Percentiles rank a stretch among this genome's conserved stretches.
These are phyloP conservation scores for Didymella pinodella DNA, from an alignment of 2,329 filamentous ascomycete species.

Conservation along the genomic window DNA sequence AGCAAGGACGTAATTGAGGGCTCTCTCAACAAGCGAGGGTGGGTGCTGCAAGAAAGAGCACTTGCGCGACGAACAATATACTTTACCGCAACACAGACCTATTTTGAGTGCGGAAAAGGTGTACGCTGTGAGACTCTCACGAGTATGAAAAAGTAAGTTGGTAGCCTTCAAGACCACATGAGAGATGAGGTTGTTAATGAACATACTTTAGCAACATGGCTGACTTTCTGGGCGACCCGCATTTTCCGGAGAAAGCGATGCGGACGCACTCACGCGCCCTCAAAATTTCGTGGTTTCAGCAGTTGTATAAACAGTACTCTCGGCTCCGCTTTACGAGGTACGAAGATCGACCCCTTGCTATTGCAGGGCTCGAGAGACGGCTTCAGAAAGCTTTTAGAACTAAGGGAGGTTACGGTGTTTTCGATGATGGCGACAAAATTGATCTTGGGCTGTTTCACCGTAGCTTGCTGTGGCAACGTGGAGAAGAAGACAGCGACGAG, in stretches of 20 bases:
- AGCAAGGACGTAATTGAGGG: conserved; percentile 26
- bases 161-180: neutral
- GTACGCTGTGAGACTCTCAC: conserved; percentile 30
- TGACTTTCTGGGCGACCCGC: neutral
- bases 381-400: conserved; percentile 32
- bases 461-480: conserved; percentile 45
- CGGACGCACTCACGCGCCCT: neutral
- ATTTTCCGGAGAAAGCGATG: neutral
- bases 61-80: conserved; percentile 37
- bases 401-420: conserved; percentile 44
- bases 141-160: conserved; percentile 27
- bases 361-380: conserved; percentile 46
- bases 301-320: conserved; percentile 40
- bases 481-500: neutral
- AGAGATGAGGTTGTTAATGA: neutral
- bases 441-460: conserved; percentile 30
- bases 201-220: neutral
- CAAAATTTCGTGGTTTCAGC: conserved; percentile 13
- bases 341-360: conserved; percentile 44
- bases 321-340: conserved; percentile 18
- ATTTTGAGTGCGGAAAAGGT: conserved; percentile 38
- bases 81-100: conserved; percentile 35
- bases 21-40: conserved; percentile 28
- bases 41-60: conserved; percentile 40
- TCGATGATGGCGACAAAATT: conserved; percentile 30